phyloP scores from a whole-genome alignment of 768 basidiomycete genomes.

The Hericium alpestre region DNA sequence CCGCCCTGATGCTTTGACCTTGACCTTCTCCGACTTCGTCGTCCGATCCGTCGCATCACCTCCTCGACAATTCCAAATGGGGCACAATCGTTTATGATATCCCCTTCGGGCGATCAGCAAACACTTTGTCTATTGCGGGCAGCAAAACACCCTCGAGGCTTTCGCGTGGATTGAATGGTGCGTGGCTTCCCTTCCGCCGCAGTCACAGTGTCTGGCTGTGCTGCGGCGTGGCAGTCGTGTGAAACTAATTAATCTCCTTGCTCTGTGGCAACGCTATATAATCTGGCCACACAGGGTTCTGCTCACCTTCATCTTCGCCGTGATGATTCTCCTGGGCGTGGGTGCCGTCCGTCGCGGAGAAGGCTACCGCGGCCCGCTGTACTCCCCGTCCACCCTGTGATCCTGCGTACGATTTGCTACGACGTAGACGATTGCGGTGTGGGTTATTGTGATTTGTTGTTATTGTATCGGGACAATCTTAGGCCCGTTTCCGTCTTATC shows the following conservation, averaged over 20 bases:
- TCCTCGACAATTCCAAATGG: background rate
- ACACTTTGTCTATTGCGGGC: slow-evolving; percentile 7
- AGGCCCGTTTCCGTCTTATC: too few relatives aligned
- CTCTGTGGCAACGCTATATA: background rate
- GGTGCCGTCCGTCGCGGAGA: slow-evolving; percentile 3
- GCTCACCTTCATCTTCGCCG: slow-evolving; percentile 6
- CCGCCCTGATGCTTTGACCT: background rate
- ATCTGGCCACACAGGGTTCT: slow-evolving; percentile 3
- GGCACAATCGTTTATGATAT: background rate
- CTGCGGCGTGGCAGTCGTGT: too few relatives aligned
- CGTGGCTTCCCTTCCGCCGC: background rate
- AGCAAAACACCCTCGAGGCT: slow-evolving; percentile 10
- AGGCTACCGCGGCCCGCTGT: slow-evolving; percentile 4
- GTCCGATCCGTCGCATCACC: background rate
- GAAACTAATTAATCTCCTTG: too few relatives aligned
- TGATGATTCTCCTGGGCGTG: slow-evolving; percentile 5
- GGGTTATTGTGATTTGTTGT: too few relatives aligned
- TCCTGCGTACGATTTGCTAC: too few relatives aligned
- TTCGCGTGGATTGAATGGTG: slow-evolving; percentile 16
- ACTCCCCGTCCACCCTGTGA: too few relatives aligned
- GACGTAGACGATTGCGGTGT: too few relatives aligned
- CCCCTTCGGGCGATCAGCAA: background rate
- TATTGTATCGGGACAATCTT: too few relatives aligned
- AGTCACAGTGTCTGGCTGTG: too few relatives aligned
- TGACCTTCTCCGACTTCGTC: background rate